phyloP scores from a whole-genome alignment of 495 filamentous ascomycete species.

The Aspergillus bridgeri region DNA sequence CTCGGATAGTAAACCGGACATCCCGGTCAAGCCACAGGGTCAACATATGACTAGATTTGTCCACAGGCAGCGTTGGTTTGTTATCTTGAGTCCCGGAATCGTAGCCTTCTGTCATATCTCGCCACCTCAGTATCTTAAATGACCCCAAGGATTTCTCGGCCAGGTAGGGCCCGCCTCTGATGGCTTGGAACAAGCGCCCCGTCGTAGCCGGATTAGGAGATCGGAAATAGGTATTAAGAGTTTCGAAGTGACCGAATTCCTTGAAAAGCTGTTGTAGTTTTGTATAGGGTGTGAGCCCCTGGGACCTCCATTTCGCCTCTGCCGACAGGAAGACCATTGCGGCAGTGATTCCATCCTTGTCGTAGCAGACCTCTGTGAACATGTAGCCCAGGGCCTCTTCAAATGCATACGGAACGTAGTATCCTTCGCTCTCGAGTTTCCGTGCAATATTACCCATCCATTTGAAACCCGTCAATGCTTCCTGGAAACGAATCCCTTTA shows the following conservation, averaged over 20 bases:
- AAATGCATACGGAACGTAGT: slow-evolving; percentile 57
- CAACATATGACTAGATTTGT: slow-evolving; percentile 63
- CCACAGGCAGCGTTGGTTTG: slow-evolving; percentile 56
- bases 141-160: slow-evolving; percentile 44
- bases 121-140: slow-evolving; percentile 57
- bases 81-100: slow-evolving; percentile 56
- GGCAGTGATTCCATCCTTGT: slow-evolving; percentile 70
- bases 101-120: slow-evolving; percentile 64
- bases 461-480: slow-evolving; percentile 74
- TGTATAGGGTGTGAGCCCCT: slow-evolving; percentile 54
- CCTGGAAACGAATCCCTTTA: slow-evolving; percentile 55
- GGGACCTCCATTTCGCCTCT: slow-evolving; percentile 46
- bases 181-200: slow-evolving; percentile 49
- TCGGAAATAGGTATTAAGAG: slow-evolving; percentile 64
- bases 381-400: slow-evolving; percentile 77
- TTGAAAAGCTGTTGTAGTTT: slow-evolving; percentile 61
- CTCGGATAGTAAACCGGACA: slow-evolving; percentile 63
- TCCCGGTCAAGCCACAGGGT: slow-evolving; percentile 60
- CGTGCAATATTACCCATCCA: slow-evolving; percentile 59
- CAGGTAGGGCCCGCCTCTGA: slow-evolving; percentile 47
- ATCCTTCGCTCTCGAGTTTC: slow-evolving; percentile 43
- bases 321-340: slow-evolving; percentile 63
- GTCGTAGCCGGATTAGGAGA: slow-evolving; percentile 55
- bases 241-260: slow-evolving; percentile 62
- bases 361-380: slow-evolving; percentile 61